A percentile compares a stretch with the other conserved stretches of the same genome.
Conservation (phyloP, 2,329 filamentous ascomycete species). For the Diaporthe helianthi region DNA sequence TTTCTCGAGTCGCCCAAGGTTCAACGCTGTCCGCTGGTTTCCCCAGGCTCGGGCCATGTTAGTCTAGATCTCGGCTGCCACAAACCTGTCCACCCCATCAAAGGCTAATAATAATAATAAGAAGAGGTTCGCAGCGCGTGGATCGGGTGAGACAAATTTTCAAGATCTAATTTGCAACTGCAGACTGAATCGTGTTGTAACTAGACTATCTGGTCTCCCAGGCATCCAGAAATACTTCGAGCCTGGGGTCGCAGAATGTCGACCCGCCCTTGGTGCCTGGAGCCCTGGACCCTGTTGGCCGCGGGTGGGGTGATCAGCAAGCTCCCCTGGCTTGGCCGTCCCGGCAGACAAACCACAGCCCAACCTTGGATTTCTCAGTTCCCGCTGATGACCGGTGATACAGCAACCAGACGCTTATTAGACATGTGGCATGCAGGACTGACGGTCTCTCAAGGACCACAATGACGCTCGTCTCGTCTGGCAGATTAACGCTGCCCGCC, state of each 20-base stretch:
- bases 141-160: background rate
- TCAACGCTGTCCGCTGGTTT: constrained; percentile 4
- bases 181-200: background rate
- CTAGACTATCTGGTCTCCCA: background rate
- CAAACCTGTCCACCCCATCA: constrained; percentile 7
- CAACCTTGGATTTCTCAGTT: background rate
- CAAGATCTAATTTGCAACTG: background rate
- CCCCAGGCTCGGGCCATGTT: constrained; percentile 1
- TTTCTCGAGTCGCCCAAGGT: constrained; percentile 9
- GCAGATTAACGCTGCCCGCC: background rate
- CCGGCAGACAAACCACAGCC: background rate
- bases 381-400: too few relatives aligned
- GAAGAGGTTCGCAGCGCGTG: constrained; percentile 18
- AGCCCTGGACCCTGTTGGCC: constrained; percentile 22
- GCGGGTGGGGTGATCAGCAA: constrained; percentile 22
- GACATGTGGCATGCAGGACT: background rate
- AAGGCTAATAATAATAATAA: too few relatives aligned
- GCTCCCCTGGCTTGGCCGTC: constrained; percentile 6
- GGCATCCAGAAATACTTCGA: background rate
- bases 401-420: background rate
- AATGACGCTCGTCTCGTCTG: background rate
- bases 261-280: constrained; percentile 21
- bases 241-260: background rate
- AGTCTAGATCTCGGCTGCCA: constrained; percentile 19
- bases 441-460: background rate